These are phyloP conservation scores for Aureobasidium sp. DNA, from an alignment of 2,329 filamentous ascomycete genomes.

Conservation along the genomic window DNA sequence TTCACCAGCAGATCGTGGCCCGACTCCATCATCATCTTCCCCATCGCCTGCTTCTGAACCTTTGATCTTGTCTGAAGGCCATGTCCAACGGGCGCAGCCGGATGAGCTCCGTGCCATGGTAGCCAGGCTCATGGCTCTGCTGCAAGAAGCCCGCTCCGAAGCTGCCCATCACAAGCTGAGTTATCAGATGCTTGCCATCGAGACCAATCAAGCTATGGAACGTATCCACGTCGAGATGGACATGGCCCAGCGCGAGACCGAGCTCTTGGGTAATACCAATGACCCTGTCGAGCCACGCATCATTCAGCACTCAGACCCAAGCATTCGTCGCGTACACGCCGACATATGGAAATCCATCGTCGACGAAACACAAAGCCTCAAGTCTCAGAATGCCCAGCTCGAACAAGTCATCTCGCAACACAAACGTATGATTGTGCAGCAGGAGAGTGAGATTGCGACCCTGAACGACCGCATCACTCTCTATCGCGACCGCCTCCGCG, in stretches of 20 bases:
- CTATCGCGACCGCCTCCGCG: constrained; percentile 74
- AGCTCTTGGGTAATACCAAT: constrained; percentile 63
- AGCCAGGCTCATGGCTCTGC: constrained; percentile 43
- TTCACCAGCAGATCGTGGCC: not conserved
- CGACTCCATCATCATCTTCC: constrained; percentile 31
- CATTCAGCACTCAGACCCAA: constrained; percentile 40
- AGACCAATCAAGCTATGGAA: constrained; percentile 77
- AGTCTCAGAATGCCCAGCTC: constrained; percentile 59
- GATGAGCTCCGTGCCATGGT: constrained; percentile 50
- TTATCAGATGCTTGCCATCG: constrained; percentile 74
- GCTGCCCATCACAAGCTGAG: constrained; percentile 87
- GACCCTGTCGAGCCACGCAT: constrained; percentile 47
- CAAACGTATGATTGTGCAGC: constrained; percentile 70
- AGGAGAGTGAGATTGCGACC: constrained; percentile 63
- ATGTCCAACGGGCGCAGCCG: constrained; percentile 46
- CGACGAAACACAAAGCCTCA: constrained; percentile 51
- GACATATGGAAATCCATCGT: constrained; percentile 51
- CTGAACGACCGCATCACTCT: constrained; percentile 70
- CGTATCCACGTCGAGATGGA: constrained; percentile 85
- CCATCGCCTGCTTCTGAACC: constrained; percentile 29
- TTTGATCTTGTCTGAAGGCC: constrained; percentile 39
- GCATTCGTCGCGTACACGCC: constrained; percentile 32
- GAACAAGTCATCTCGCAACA: constrained; percentile 62
- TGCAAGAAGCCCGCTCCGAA: constrained; percentile 69
- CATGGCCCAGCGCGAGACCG: constrained; percentile 81